Conservation (phyloP, 2,329 filamentous ascomycete genomes). For the Botrytis hyacinthi region DNA sequence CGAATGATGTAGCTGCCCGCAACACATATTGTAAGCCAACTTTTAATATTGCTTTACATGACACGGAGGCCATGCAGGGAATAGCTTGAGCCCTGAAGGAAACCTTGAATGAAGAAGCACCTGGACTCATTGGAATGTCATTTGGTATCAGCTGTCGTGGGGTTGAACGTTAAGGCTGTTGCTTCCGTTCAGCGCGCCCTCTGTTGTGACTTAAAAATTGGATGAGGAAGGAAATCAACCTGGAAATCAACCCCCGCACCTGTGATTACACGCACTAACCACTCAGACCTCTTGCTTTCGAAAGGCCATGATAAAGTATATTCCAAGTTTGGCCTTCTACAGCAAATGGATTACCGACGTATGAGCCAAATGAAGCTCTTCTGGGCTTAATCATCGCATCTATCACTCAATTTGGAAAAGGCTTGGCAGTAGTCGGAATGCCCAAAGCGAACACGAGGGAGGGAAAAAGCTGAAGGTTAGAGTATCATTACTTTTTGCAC, state of each 20-base stretch:
- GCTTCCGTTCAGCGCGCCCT: slow-evolving; percentile 15
- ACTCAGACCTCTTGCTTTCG: slow-evolving; percentile 14
- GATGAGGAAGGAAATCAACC: slow-evolving; percentile 19
- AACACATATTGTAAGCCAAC: background rate
- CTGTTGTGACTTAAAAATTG: slow-evolving; percentile 9
- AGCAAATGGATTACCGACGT: background rate
- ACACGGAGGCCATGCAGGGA: background rate
- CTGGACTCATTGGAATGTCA: background rate
- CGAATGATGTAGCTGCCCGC: slow-evolving; percentile 17
- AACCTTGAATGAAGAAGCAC: background rate
- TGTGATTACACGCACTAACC: slow-evolving; percentile 10
- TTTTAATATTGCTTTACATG: background rate
- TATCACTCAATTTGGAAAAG: background rate
- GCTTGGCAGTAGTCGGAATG: background rate
- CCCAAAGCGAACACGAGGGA: slow-evolving; percentile 12
- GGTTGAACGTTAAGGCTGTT: slow-evolving; percentile 16
- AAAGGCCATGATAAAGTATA: background rate
- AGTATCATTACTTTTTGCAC: slow-evolving; percentile 15
- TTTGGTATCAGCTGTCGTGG: slow-evolving; percentile 12
- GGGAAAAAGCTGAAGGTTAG: slow-evolving; percentile 2
- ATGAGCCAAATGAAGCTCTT: background rate
- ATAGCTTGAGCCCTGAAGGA: slow-evolving; percentile 4
- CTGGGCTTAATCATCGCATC: background rate
- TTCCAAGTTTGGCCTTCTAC: slow-evolving; percentile 13
- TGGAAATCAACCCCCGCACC: background rate